Conservation (phyloP, 108 stramenopile genomes). For the Chaetoceros muelleri region DNA sequence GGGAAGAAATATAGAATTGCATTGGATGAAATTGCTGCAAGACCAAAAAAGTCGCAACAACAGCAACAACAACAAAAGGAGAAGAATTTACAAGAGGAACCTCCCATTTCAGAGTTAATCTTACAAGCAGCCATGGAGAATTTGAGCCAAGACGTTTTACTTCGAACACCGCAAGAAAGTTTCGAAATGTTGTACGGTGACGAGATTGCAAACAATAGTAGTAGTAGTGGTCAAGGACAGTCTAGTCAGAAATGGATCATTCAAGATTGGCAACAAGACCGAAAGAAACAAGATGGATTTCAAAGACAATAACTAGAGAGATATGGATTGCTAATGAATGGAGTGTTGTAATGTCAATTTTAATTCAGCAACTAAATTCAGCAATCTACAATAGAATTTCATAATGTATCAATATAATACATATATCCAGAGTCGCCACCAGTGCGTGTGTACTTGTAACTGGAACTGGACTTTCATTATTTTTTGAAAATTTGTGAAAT, state of each 20-base stretch:
- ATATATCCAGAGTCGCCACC: too few species aligned
- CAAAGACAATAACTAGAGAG: background rate
- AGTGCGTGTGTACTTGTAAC: background rate
- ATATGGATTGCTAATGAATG: too few species aligned
- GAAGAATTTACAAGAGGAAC: constrained; percentile 20
- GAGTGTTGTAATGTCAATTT: too few species aligned
- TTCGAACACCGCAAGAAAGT: constrained; percentile 62
- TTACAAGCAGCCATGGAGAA: constrained; percentile 50
- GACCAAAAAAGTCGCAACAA: constrained; percentile 36
- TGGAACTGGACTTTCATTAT: background rate
- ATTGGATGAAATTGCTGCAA: constrained; percentile 60
- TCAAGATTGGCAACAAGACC: background rate
- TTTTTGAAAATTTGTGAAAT: too few species aligned
- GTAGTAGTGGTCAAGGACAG: too few species aligned
- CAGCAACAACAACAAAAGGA: constrained; percentile 32
- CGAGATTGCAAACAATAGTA: constrained; percentile 20
- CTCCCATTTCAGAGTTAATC: constrained; percentile 70
- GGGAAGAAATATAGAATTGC: constrained; percentile 75
- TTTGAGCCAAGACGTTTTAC: constrained; percentile 63
- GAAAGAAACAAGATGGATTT: background rate
- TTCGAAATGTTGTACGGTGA: constrained; percentile 40
- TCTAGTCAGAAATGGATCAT: background rate
- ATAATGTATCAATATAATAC: background rate
- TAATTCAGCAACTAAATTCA: background rate
- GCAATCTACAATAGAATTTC: background rate